A percentile compares a stretch with the other conserved stretches of the same genome.
Conservation (phyloP, 257 asterid genomes). For the Leonotis leonurus region DNA sequence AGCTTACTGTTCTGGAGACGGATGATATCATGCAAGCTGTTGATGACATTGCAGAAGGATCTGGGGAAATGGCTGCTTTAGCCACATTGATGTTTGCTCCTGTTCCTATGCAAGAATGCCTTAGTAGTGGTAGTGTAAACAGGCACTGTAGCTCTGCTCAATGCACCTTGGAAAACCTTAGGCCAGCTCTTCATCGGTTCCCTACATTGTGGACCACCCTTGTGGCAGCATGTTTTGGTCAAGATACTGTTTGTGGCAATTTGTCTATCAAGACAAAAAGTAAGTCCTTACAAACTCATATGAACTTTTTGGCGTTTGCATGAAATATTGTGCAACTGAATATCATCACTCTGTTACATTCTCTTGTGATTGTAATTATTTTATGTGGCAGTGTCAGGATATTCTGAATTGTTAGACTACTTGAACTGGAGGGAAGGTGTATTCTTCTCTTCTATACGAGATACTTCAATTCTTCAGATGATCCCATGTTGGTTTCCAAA, state of each 20-base stretch:
- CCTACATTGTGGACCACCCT: slow-evolving; percentile 88
- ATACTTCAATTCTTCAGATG: slow-evolving; percentile 93
- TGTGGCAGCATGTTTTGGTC: slow-evolving; percentile 80
- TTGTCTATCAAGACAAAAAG: slow-evolving; percentile 59
- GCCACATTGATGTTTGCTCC: slow-evolving; percentile 97
- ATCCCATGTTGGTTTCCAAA: slow-evolving; percentile 95
- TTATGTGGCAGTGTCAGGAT: slow-evolving; percentile 50
- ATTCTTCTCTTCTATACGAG: slow-evolving; percentile 81
- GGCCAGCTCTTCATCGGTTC: slow-evolving; percentile 81
- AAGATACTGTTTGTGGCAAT: slow-evolving; percentile 55
- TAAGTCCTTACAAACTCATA: slow-evolving; percentile 15
- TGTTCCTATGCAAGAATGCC: slow-evolving; percentile 82
- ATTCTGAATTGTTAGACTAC: slow-evolving; percentile 79
- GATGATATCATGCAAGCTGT: slow-evolving; percentile 72
- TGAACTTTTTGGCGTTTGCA: slow-evolving; percentile 15
- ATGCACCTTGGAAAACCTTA: slow-evolving; percentile 95
- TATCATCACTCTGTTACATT: background rate
- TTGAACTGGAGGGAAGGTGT: slow-evolving; percentile 93
- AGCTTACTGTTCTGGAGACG: slow-evolving; percentile 47
- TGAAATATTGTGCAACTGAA: slow-evolving; percentile 11
- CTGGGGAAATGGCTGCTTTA: slow-evolving; percentile 94
- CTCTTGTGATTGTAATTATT: slow-evolving; percentile 16
- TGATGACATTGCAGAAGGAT: slow-evolving; percentile 98
- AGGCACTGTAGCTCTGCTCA: slow-evolving; percentile 75
- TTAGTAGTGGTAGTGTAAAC: slow-evolving; percentile 89